These are phyloP conservation scores for Trichoderma koningiopsis DNA, from an alignment of 2,329 filamentous ascomycete species.

Conservation along the genomic window DNA sequence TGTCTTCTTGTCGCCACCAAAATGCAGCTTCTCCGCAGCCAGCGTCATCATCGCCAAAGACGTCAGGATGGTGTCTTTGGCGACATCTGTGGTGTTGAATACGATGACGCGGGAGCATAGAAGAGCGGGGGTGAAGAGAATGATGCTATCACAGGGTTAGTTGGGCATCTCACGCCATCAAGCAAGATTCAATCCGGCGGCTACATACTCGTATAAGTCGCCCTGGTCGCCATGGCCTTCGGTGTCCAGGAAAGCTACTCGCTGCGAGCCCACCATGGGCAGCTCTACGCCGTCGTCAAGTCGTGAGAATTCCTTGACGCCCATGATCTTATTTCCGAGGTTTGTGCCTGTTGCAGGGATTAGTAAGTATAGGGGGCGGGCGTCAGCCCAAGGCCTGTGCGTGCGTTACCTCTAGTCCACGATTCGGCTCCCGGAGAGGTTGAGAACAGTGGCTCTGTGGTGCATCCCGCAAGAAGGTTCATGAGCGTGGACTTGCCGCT, in stretches of 20 bases:
- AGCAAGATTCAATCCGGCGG: neutral
- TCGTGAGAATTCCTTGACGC: conserved; percentile 14
- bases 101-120: conserved; percentile 21
- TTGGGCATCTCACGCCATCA: neutral
- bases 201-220: conserved; percentile 22
- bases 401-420: conserved; percentile 19
- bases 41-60: conserved; percentile 22
- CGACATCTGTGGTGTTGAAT: conserved; percentile 22
- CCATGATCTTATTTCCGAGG: conserved; percentile 22
- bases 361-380: conserved; percentile 5
- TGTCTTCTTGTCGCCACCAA: conserved; percentile 18
- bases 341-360: conserved; percentile 10
- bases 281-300: conserved; percentile 18
- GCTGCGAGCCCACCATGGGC: neutral
- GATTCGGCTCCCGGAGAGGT: conserved; percentile 17
- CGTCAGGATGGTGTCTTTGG: conserved; percentile 23
- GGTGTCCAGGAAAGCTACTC: conserved; percentile 18
- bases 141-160: conserved; percentile 3
- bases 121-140: conserved; percentile 21
- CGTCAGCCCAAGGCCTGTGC: neutral
- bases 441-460: conserved; percentile 16
- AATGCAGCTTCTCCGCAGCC: conserved; percentile 14
- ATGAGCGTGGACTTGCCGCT: conserved; percentile 19
- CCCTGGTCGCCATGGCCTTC: conserved; percentile 23
- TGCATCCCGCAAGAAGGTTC: conserved; percentile 22